Conservation (phyloP, 23 red algal genomes). For the Gracilaria gracilis region DNA sequence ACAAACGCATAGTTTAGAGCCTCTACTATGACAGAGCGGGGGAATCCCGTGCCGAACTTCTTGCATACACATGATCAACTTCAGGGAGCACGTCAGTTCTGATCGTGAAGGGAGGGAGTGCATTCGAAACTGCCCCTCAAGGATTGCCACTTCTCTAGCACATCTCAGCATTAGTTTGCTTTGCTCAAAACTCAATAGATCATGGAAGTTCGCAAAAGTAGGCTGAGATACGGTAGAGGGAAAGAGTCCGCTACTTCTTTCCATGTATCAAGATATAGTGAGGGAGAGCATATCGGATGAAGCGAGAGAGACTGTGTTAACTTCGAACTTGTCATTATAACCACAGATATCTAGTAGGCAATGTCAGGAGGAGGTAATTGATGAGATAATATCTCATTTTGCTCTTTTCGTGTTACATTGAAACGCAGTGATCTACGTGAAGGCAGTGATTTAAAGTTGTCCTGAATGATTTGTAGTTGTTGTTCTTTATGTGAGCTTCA, state of each 20-base stretch:
- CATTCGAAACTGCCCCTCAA: background rate
- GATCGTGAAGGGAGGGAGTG: background rate
- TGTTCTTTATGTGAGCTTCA: no score
- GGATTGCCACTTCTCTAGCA: no score
- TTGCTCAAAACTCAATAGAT: background rate
- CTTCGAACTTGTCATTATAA: background rate
- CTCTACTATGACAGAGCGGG: background rate
- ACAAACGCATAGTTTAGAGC: slow-evolving; percentile 77
- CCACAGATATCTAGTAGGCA: background rate
- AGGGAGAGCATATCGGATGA: background rate
- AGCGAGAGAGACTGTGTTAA: background rate
- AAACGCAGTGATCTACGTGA: no score
- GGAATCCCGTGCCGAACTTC: background rate
- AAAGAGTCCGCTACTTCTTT: background rate
- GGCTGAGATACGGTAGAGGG: background rate
- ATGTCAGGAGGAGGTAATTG: no score
- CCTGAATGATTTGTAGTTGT: no score
- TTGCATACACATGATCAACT: background rate
- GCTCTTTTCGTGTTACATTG: no score
- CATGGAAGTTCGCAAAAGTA: background rate
- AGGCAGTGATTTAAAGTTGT: no score
- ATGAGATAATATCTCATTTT: no score
- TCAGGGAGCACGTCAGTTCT: background rate
- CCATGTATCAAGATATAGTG: background rate
- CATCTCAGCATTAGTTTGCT: background rate